Evolutionary conservation across 2,329 filamentous ascomycete genomes (phyloP).

Genomic region (Fusarium concolor): DNA sequence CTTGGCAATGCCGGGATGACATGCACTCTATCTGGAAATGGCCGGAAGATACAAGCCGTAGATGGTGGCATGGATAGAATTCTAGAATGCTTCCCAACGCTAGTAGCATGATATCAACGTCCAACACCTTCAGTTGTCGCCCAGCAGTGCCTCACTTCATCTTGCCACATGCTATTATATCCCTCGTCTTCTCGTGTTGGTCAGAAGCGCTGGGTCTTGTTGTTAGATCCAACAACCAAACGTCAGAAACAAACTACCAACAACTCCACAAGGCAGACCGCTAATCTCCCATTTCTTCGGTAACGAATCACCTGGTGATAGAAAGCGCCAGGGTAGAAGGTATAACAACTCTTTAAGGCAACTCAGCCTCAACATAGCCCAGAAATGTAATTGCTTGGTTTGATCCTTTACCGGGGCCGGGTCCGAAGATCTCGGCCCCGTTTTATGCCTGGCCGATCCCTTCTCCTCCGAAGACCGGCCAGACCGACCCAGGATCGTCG

Average conservation of each 20-base stretch:
- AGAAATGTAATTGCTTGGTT: neutral
- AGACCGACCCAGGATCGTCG: neutral
- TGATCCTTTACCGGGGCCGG: constrained; percentile 4
- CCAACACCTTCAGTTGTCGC: neutral
- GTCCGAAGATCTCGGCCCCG: constrained; percentile 27
- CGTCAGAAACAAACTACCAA: neutral
- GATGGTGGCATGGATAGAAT: constrained; percentile 4
- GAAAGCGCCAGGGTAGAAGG: neutral
- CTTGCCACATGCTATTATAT: constrained; percentile 13
- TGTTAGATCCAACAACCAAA: neutral
- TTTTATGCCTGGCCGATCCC: constrained; percentile 5
- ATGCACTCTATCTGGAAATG: constrained; percentile 29
- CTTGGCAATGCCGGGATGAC: constrained; percentile 28
- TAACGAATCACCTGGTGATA: neutral
- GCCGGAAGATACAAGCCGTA: constrained; percentile 22
- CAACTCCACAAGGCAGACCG: constrained; percentile 26
- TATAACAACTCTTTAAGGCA: neutral
- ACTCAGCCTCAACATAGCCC: constrained; percentile 32
- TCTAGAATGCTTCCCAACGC: constrained; percentile 34
- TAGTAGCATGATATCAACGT: neutral
- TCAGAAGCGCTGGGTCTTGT: neutral
- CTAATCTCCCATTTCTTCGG: neutral
- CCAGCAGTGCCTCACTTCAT: constrained; percentile 14
- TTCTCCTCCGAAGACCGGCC: neutral
- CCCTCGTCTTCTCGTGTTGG: neutral